Base-by-base conservation (phyloP, 148 eudicot genomes). In the Vaccinium vitisidaea region DNA sequence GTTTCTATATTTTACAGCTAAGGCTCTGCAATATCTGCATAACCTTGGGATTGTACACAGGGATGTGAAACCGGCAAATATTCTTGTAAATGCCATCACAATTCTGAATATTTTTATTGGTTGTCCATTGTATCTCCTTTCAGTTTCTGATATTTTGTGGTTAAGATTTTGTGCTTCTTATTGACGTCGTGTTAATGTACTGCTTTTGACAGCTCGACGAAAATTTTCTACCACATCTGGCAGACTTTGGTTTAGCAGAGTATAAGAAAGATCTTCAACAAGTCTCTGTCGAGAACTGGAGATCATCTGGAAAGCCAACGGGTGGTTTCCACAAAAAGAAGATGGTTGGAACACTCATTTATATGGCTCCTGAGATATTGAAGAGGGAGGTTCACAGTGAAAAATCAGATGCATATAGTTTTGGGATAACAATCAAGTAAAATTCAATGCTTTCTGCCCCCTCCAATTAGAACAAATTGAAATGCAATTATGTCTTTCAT, bases 311-410 rank as follows among this genome's bases (percentile, higher is more conserved):
- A 67, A 97, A 95, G 88, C 99, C 99, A 76, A 97, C 98, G 69
- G 99, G 99, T 58, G 99, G 99, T 80, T 97, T 97, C 88, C 95
- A 97, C 88, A 97, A 97, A 85, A 93, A 93, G 86, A 95, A 94
- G 84, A 97, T 97, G 98, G 98, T 97, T 79, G 99, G 98, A 58
- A 97, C 99, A 27, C 94, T 97, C 30, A 93, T 95, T 84, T 97
- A 97, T 89, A 95, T 97, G 99, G 99, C 99, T 87, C 99, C 99
- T 74, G 99, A 97, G 90, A 89, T 97, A 83, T 88, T 97, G 92
- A 94, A 88, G 86, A 97, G 91, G 89, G 95, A 94, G 88, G 88
- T 91, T 71, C 98, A 94, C 13, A 89, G 95, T 54, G 98, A 95
- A 89, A 97, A 97, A 84, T 93, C 99, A 75, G 99, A 97, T 89